Percentiles rank a stretch among this genome's conserved stretches.
Conservation (phyloP, 139 green algal species). For the Chlamydomonas incerta region DNA sequence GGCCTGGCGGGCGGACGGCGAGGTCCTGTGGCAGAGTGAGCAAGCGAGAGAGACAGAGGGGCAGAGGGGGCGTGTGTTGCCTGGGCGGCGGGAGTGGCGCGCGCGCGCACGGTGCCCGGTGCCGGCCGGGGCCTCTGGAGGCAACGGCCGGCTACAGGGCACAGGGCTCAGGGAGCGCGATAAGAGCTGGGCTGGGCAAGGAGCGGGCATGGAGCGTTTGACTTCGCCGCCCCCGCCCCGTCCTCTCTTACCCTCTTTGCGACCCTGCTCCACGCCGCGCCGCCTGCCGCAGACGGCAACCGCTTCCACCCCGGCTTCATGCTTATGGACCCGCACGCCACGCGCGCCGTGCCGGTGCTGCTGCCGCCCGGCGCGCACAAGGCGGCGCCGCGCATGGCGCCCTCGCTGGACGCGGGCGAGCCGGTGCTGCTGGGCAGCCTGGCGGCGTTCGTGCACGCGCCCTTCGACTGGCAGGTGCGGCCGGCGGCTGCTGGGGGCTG, state of each 20-base stretch:
- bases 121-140: no score
- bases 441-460: constrained; percentile 50
- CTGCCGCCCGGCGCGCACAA: constrained; percentile 62
- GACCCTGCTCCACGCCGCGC: not conserved
- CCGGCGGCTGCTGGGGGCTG: not conserved
- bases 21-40: constrained; percentile 68
- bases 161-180: no score
- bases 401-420: constrained; percentile 9
- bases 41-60: no score
- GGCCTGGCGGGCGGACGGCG: constrained; percentile 70
- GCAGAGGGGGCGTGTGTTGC: no score
- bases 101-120: no score
- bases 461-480: constrained; percentile 50
- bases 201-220: not conserved
- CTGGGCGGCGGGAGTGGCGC: no score
- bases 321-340: constrained; percentile 49
- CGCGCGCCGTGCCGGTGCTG: constrained; percentile 48
- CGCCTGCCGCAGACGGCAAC: constrained; percentile 33
- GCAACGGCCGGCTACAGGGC: no score
- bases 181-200: no score
- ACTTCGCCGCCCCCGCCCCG: not conserved
- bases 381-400: constrained; percentile 53
- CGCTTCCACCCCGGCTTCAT: constrained; percentile 68
- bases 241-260: not conserved
- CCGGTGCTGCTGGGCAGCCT: constrained; percentile 68